Evolutionary conservation across 139 green algal species (phyloP).

Genomic region (Deuterostichococcus epilithicus): DNA sequence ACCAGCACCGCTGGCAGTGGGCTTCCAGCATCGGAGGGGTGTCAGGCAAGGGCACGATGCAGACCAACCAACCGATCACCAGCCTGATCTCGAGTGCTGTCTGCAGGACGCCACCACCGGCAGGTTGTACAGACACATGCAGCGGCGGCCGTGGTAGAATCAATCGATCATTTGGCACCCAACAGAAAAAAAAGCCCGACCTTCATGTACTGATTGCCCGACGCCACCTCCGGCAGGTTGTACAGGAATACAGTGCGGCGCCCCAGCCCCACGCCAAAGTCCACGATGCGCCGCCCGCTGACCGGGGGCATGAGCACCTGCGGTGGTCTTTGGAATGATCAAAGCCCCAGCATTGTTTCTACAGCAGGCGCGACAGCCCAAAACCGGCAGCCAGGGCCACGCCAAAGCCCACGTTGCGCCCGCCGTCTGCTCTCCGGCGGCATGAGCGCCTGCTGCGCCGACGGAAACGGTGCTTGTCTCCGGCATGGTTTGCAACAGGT

Average conservation of each 20-base stretch:
- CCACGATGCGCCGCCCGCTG: conserved; percentile 69
- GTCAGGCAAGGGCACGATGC: background rate
- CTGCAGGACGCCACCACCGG: conserved; percentile 68
- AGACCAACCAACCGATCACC: background rate
- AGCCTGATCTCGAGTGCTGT: conserved; percentile 34
- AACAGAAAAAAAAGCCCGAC: background rate
- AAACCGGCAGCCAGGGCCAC: too few species aligned
- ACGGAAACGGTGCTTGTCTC: too few species aligned
- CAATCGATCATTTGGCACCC: conserved; percentile 1
- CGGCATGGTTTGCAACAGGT: too few species aligned
- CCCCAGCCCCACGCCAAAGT: conserved; percentile 85
- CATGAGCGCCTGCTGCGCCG: too few species aligned
- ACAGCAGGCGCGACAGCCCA: too few species aligned
- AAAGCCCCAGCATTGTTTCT: too few species aligned
- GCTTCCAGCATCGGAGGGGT: too few species aligned
- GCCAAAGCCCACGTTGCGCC: too few species aligned
- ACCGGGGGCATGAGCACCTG: conserved; percentile 52
- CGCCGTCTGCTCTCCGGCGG: too few species aligned
- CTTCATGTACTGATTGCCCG: conserved; percentile 50
- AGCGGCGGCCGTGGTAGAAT: conserved; percentile 17
- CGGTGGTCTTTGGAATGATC: too few species aligned
- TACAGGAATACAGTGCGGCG: conserved; percentile 65
- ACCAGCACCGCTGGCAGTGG: too few species aligned
- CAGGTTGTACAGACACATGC: conserved; percentile 81
- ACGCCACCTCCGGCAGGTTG: conserved; percentile 81